Evolutionary conservation across 345 rosid species (phyloP).

Genomic region (Zanthoxylum bungeanum): DNA sequence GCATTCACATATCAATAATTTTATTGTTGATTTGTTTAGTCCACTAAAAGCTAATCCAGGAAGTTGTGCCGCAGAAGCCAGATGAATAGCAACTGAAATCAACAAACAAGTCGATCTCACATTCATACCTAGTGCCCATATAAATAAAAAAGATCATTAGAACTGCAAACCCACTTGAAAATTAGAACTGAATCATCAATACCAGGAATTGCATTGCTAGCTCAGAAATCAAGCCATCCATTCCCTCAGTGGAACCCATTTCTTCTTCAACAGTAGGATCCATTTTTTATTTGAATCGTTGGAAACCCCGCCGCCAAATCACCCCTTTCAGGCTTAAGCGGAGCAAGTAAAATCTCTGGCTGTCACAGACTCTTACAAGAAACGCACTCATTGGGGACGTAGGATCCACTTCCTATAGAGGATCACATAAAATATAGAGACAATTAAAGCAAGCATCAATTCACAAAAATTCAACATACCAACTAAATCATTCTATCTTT

Average conservation of each 20-base stretch:
- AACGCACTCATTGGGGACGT: too few species aligned
- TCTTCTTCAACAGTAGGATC: constrained; percentile 95
- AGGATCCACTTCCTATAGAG: constrained; percentile 89
- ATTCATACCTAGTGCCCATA: neutral
- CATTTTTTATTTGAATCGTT: too few species aligned
- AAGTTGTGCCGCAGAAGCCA: neutral
- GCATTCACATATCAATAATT: neutral
- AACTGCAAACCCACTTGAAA: neutral
- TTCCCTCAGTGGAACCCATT: constrained; percentile 61
- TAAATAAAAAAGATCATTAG: neutral
- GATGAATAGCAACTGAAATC: neutral
- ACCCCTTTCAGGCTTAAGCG: too few species aligned
- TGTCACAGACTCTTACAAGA: too few species aligned
- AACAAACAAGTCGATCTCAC: neutral
- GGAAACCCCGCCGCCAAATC: too few species aligned
- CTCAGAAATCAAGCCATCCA: constrained; percentile 90
- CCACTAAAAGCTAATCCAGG: neutral
- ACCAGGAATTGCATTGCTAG: constrained; percentile 95
- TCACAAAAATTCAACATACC: neutral
- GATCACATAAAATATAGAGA: neutral
- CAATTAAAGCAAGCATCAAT: neutral
- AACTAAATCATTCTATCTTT: too few species aligned
- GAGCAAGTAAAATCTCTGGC: too few species aligned
- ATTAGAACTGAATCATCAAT: constrained; percentile 52
- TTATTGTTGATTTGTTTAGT: neutral